Evolutionary conservation across 768 basidiomycete species (phyloP).

Genomic region (Suillus paluster): DNA sequence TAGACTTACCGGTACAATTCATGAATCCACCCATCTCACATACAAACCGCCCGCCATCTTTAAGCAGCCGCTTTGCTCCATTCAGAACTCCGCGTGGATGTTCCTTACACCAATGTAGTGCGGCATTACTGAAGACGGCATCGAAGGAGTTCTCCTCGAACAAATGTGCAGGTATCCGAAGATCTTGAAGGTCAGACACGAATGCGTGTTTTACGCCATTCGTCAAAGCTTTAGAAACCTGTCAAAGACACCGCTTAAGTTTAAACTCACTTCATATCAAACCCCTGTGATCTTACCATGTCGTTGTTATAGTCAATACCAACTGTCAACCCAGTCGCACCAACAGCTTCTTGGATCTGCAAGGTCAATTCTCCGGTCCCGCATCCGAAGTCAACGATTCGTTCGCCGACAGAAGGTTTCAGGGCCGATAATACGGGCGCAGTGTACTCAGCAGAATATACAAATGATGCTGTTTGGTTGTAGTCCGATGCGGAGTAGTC

Average conservation of each 20-base stretch:
- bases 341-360: conserved; percentile 58
- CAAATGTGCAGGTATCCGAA: conserved; percentile 39
- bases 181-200: conserved; percentile 57
- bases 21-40: conserved; percentile 80
- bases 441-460: conserved; percentile 58
- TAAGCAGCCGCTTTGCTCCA: conserved; percentile 63
- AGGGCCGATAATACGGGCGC: conserved; percentile 63
- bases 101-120: conserved; percentile 85
- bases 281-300: conserved; percentile 57
- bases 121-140: conserved; percentile 80
- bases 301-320: conserved; percentile 73
- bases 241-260: not conserved
- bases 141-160: conserved; percentile 54
- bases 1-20: conserved; percentile 63
- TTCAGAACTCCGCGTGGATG: conserved; percentile 69
- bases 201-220: conserved; percentile 53
- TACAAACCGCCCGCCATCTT: conserved; percentile 71
- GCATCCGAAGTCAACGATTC: conserved; percentile 79
- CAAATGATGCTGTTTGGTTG: conserved; percentile 67
- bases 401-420: conserved; percentile 65
- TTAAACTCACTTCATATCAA: not conserved
- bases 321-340: conserved; percentile 55
- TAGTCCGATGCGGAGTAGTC: conserved; percentile 68
- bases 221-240: conserved; percentile 58
- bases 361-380: conserved; percentile 81